A percentile compares a stretch with the other conserved stretches of the same genome.
Conservation (phyloP, 495 filamentous ascomycete species). For the Penicillium ochrochloron region DNA sequence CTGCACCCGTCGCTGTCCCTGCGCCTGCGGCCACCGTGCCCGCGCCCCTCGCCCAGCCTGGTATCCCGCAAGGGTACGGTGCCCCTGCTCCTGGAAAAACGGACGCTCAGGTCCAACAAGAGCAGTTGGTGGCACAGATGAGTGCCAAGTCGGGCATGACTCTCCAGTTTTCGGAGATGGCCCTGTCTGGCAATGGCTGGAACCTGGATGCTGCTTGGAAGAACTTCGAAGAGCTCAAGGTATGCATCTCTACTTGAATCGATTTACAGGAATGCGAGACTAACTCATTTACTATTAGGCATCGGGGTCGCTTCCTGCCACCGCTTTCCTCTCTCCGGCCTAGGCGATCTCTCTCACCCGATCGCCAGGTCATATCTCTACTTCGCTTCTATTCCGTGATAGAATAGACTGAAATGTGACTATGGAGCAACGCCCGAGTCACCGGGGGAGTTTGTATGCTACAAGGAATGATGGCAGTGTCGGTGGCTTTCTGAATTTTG, state of each 20-base stretch:
- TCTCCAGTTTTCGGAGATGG: constrained; percentile 70
- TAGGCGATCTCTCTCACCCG: constrained; percentile 9
- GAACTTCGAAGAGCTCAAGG: constrained; percentile 65
- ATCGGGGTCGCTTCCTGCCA: constrained; percentile 45
- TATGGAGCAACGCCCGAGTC: not conserved
- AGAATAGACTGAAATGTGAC: constrained; percentile 4
- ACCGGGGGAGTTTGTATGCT: constrained; percentile 1
- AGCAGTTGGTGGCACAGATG: constrained; percentile 67
- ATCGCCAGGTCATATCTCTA: not conserved
- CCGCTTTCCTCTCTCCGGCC: constrained; percentile 42
- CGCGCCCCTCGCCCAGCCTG: constrained; percentile 26
- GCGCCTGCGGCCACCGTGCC: constrained; percentile 11
- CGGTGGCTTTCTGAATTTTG: constrained; percentile 29
- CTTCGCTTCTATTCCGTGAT: constrained; percentile 9
- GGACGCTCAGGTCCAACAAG: constrained; percentile 55
- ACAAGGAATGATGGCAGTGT: constrained; percentile 19
- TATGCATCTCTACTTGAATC: constrained; percentile 21
- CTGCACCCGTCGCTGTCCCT: constrained; percentile 17
- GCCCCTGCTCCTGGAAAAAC: constrained; percentile 45
- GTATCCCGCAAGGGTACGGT: constrained; percentile 47
- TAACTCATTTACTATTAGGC: constrained; percentile 37
- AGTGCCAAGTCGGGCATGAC: constrained; percentile 74
- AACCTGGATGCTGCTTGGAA: constrained; percentile 69
- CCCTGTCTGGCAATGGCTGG: constrained; percentile 73
- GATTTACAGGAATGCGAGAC: not conserved